A percentile compares a stretch with the other conserved stretches of the same genome.
Conservation (phyloP, 176 grass and related monocot genomes). For the Miscanthus lutarioriparius region DNA sequence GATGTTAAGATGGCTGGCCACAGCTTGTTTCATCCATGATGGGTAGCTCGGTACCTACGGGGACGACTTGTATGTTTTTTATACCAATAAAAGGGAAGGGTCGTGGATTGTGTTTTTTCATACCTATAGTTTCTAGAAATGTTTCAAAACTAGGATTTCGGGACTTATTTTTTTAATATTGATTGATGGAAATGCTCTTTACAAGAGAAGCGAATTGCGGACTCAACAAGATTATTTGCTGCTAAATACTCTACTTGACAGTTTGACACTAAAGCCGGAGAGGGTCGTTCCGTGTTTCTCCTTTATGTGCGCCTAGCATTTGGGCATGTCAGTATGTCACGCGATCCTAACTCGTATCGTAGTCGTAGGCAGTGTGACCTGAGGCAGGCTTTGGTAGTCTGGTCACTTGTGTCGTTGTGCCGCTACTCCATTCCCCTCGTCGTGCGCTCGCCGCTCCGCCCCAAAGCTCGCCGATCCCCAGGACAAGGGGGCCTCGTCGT, state of each 20-base stretch:
- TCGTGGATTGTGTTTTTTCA: no score
- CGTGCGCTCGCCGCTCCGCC: slow-evolving; percentile 27
- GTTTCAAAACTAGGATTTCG: no score
- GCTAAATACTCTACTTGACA: not conserved
- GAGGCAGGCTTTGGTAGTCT: not conserved
- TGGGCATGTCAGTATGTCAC: not conserved
- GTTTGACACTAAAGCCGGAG: not conserved
- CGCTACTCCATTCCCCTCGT: slow-evolving; percentile 42
- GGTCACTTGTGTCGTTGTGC: slow-evolving; percentile 10
- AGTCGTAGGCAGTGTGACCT: not conserved
- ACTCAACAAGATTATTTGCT: not conserved
- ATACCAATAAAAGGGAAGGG: no score
- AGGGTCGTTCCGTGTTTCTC: not conserved
- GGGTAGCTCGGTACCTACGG: no score
- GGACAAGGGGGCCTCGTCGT: not conserved
- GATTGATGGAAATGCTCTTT: no score
- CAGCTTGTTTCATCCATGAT: no score
- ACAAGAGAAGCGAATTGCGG: no score
- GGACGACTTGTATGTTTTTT: no score
- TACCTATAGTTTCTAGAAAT: no score
- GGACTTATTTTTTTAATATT: no score
- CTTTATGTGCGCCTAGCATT: not conserved
- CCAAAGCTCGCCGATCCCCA: slow-evolving; percentile 43
- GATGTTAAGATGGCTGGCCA: no score
- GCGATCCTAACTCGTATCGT: not conserved